Percentiles rank a stretch among this genome's conserved stretches.
Conservation (phyloP, 257 asterid species). For the Ajuga chamaepitys region DNA sequence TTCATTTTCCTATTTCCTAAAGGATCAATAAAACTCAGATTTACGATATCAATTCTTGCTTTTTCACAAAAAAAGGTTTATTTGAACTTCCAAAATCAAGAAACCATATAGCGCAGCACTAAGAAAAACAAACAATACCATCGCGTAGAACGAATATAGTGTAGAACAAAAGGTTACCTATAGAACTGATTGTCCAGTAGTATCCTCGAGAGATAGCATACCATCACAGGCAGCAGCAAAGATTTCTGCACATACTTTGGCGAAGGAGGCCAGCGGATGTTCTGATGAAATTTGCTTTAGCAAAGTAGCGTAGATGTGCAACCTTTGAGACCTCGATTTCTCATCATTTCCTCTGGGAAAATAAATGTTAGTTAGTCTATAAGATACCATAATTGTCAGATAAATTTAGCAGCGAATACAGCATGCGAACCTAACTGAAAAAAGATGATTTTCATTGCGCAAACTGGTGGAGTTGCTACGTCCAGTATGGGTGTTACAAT, state of each 20-base stretch:
- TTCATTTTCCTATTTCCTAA: no score
- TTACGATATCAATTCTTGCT: background rate
- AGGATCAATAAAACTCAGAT: no score
- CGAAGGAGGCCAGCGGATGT: constrained; percentile 89
- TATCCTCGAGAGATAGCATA: constrained; percentile 65
- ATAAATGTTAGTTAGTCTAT: background rate
- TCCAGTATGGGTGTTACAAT: constrained; percentile 91
- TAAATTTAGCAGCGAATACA: background rate
- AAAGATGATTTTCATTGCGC: constrained; percentile 53
- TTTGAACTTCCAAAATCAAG: background rate
- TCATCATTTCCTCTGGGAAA: constrained; percentile 72
- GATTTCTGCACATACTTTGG: constrained; percentile 91
- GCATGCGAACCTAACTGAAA: constrained; percentile 55
- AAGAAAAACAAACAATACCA: background rate
- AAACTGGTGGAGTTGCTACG: constrained; percentile 53
- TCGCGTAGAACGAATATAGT: no score
- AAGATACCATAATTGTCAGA: background rate
- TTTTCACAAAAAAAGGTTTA: background rate
- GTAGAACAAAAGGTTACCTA: no score
- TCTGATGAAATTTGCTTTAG: constrained; percentile 95
- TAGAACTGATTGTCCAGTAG: constrained; percentile 69
- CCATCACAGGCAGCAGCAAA: constrained; percentile 94
- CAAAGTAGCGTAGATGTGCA: constrained; percentile 76
- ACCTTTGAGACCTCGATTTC: constrained; percentile 69
- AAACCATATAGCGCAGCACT: background rate